Evolutionary conservation across 129 eudicot species (phyloP).

Genomic region (Chrysanthemum seticuspe): DNA sequence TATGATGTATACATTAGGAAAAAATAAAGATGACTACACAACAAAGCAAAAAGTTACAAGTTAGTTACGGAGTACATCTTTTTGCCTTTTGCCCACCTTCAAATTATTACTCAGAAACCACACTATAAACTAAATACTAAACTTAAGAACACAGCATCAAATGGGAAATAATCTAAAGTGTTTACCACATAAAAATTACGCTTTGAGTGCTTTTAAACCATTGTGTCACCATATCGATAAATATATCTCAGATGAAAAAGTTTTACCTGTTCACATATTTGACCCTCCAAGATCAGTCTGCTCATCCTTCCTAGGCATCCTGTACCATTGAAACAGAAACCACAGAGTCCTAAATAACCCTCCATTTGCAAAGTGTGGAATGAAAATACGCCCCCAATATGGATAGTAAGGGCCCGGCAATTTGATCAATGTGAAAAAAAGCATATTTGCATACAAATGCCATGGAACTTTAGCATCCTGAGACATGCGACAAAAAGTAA

Average conservation of each 20-base stretch:
- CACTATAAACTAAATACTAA: too few relatives aligned
- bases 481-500: background rate
- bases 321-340: conserved; percentile 63
- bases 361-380: conserved; percentile 93
- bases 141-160: too few relatives aligned
- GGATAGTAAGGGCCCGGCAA: conserved; percentile 91
- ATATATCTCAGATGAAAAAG: background rate
- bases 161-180: too few relatives aligned
- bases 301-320: conserved; percentile 41
- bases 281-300: conserved; percentile 25
- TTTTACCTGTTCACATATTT: conserved; percentile 21
- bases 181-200: too few relatives aligned
- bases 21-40: too few relatives aligned
- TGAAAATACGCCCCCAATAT: conserved; percentile 85
- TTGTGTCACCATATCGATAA: background rate
- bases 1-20: too few relatives aligned
- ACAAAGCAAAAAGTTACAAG: too few relatives aligned
- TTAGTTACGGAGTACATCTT: too few relatives aligned
- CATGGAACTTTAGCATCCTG: conserved; percentile 44
- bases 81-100: too few relatives aligned
- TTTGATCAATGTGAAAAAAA: conserved; percentile 72
- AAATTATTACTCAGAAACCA: too few relatives aligned
- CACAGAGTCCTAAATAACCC: conserved; percentile 74
- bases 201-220: background rate
- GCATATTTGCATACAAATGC: conserved; percentile 60